These are phyloP conservation scores for Cerrena zonata DNA, from an alignment of 1,284 basidiomycete genomes.

Conservation along the genomic window DNA sequence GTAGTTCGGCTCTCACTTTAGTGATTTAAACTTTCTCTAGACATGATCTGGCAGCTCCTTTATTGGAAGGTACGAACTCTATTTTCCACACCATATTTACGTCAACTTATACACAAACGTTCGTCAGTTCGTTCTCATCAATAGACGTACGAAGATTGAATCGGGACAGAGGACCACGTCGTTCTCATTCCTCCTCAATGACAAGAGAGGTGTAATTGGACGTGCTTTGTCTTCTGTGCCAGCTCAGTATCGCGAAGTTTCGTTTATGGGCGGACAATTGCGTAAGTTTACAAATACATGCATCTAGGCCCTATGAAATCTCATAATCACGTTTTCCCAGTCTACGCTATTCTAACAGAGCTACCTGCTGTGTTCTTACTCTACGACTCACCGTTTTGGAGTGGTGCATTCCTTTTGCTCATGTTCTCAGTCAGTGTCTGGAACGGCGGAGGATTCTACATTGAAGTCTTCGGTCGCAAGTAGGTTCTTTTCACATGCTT, in stretches of 20 bases:
- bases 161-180: slow-evolving; percentile 84
- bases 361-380: slow-evolving; percentile 79
- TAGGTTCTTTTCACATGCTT: slow-evolving; percentile 35
- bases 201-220: slow-evolving; percentile 80
- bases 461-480: slow-evolving; percentile 94
- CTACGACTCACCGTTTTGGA: slow-evolving; percentile 72
- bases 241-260: slow-evolving; percentile 57
- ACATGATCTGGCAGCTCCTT: slow-evolving; percentile 80
- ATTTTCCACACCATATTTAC: background rate
- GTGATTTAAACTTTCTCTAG: slow-evolving; percentile 33
- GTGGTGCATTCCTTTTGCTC: slow-evolving; percentile 67
- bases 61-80: slow-evolving; percentile 72
- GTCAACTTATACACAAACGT: background rate
- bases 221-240: slow-evolving; percentile 56
- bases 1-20: background rate
- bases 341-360: slow-evolving; percentile 82
- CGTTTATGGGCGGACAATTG: slow-evolving; percentile 84
- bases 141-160: slow-evolving; percentile 78
- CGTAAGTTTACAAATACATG: slow-evolving; percentile 36
- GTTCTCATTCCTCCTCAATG: slow-evolving; percentile 78
- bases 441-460: slow-evolving; percentile 84
- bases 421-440: slow-evolving; percentile 81
- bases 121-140: slow-evolving; percentile 71
- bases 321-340: slow-evolving; percentile 32
- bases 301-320: background rate